phyloP scores from a whole-genome alignment of 2,329 filamentous ascomycete genomes.

The Camillea tinctor region DNA sequence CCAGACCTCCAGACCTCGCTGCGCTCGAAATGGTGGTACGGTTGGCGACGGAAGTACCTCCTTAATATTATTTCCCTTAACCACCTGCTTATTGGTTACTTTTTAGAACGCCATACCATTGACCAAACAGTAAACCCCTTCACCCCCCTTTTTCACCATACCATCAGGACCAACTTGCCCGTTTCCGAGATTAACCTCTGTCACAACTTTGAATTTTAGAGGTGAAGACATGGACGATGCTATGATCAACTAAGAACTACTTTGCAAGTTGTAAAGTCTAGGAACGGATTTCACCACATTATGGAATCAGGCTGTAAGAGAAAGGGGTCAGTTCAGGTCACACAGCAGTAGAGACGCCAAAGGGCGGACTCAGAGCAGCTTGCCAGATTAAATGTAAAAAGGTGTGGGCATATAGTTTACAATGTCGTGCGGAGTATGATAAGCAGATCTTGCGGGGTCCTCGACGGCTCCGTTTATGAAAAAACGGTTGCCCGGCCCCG shows the following conservation, averaged over 20 bases:
- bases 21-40: too few species aligned
- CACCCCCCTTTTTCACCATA: constrained; percentile 1
- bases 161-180: constrained; percentile 9
- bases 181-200: constrained; percentile 8
- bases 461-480: neutral
- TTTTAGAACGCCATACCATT: constrained; percentile 11
- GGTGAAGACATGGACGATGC: too few species aligned
- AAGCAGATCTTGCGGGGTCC: neutral
- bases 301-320: too few species aligned
- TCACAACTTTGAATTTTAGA: neutral
- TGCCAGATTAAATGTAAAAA: neutral
- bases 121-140: constrained; percentile 13
- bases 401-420: neutral
- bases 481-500: neutral
- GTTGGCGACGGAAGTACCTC: too few species aligned
- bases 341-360: too few species aligned
- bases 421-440: neutral
- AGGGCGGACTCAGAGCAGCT: too few species aligned
- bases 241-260: too few species aligned
- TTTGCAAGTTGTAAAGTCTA: too few species aligned
- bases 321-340: too few species aligned
- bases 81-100: neutral
- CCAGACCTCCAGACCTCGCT: too few species aligned
- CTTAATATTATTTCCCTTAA: neutral
- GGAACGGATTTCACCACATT: too few species aligned